Base-by-base conservation (phyloP, 148 eudicot species). In the Nepenthes gracilis region DNA sequence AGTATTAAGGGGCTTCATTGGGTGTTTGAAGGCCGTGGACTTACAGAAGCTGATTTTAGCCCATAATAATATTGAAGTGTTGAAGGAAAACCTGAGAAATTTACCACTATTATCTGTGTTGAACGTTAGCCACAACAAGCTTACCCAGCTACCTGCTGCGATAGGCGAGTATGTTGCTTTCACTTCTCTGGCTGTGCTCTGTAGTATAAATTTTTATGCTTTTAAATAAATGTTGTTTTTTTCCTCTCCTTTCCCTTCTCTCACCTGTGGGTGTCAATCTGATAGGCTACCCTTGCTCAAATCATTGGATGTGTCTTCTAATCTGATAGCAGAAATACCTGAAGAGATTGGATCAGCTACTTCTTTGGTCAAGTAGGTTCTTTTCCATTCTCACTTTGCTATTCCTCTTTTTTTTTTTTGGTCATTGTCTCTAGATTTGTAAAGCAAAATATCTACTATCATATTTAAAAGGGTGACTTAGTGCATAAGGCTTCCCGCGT, bases 41-140 rank as follows among this genome's bases (percentile, higher is more conserved):
- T 72, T 93, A 40, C 99, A 93, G 72, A 93, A 93, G 83, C 76
- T 93, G 75, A 93, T 93, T 67, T 70, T 93, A 74, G 99, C 99
- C 54, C 99, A 93, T 78, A 93, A 93, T 62, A 47, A 81, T 49
- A 93, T 93, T 43, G 85, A 93, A 78, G 67, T 65, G 2, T 54
- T 93, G 69, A 88, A 66, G 68, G 96, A 93, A 59, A 95, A 93
- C 71, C 62, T 93, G 43, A 86, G 71, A 67, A 86, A 88, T 64
- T 75, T 93, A 71, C 80, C 91, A 40, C 63, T 76, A 50, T 62
- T 93, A 43, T 51, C 80, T 43, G 88, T 93, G 57, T 70, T 93
- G 62, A 93, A 93, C 76, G 81, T 93, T 67, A 84, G 99, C 75
- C 96, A 93, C 66, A 93, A 93, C 76, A 84, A 82, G 73, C 89